These are phyloP conservation scores for Colletotrichum filicis DNA, from an alignment of 2,329 filamentous ascomycete species.

Conservation along the genomic window DNA sequence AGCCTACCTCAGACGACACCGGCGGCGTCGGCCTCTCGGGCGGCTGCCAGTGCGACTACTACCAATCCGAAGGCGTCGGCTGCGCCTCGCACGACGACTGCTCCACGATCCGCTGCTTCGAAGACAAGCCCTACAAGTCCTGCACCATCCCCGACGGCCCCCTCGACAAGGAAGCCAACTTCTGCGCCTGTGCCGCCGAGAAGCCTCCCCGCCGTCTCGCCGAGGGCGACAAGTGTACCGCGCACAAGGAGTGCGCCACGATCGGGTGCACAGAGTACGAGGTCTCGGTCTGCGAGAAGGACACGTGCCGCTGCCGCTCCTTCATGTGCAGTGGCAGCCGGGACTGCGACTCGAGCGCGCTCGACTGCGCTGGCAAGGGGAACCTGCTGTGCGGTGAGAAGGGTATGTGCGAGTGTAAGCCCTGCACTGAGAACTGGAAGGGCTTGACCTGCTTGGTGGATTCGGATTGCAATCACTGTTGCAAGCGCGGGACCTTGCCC, in stretches of 20 bases:
- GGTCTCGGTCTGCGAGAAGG: not conserved
- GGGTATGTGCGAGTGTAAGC: not conserved
- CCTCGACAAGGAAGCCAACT: not conserved
- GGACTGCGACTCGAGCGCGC: not conserved
- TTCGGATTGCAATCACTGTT: constrained; percentile 9
- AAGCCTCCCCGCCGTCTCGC: not conserved
- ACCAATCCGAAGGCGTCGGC: not conserved
- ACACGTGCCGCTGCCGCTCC: not conserved
- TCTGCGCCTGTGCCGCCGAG: not conserved
- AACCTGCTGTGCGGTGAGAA: constrained; percentile 3
- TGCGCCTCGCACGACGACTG: constrained; percentile 8
- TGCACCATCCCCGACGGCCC: not conserved
- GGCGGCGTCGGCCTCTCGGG: not conserved
- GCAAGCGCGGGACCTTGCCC: not conserved
- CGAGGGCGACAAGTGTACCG: not conserved
- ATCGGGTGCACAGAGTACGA: not conserved
- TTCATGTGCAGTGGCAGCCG: not conserved
- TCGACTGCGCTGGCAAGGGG: not conserved
- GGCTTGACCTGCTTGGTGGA: not conserved
- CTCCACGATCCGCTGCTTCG: not conserved
- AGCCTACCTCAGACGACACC: not conserved
- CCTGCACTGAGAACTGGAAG: not conserved
- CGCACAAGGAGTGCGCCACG: not conserved
- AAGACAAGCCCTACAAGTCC: constrained; percentile 9
- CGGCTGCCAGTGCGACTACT: constrained; percentile 1